phyloP scores from a whole-genome alignment of 192 early-diverging fungal genomes.

The Backusella sp. region DNA sequence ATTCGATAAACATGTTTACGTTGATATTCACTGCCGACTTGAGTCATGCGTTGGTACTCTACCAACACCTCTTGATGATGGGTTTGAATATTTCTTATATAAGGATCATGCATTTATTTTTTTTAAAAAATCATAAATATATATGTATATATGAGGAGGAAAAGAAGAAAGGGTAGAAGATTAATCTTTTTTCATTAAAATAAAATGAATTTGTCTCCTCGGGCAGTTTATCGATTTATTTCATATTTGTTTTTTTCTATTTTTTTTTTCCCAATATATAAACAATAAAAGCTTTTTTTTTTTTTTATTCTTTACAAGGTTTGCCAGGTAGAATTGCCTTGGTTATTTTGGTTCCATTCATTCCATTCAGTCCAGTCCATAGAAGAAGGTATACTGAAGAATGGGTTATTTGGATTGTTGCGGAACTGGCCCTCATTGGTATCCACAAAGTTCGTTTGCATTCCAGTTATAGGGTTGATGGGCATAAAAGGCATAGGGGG shows the following conservation, averaged over 20 bases:
- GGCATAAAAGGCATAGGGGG: slow-evolving; percentile 11
- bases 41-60: slow-evolving; percentile 11
- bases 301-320: not conserved
- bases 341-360: slow-evolving; percentile 27
- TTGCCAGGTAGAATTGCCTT: slow-evolving; percentile 17
- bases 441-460: slow-evolving; percentile 4
- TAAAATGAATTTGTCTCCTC: not conserved
- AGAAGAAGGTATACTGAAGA: slow-evolving; percentile 29
- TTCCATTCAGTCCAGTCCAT: slow-evolving; percentile 37
- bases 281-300: not conserved
- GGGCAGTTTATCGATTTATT: not conserved
- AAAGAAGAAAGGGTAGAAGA: not conserved
- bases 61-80: not conserved
- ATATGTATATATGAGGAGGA: not conserved
- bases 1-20: slow-evolving; percentile 14
- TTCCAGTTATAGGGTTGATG: not conserved
- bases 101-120: not conserved
- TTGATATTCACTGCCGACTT: slow-evolving; percentile 11
- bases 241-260: not conserved
- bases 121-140: too few relatives aligned
- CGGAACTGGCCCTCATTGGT: slow-evolving; percentile 16
- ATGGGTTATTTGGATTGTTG: slow-evolving; percentile 35
- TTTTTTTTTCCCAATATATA: not conserved
- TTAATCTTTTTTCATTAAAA: not conserved
- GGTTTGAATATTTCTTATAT: not conserved